Evolutionary conservation across 1,284 basidiomycete species (phyloP).

Genomic region (Cutaneotrichosporon cavernicola): DNA sequence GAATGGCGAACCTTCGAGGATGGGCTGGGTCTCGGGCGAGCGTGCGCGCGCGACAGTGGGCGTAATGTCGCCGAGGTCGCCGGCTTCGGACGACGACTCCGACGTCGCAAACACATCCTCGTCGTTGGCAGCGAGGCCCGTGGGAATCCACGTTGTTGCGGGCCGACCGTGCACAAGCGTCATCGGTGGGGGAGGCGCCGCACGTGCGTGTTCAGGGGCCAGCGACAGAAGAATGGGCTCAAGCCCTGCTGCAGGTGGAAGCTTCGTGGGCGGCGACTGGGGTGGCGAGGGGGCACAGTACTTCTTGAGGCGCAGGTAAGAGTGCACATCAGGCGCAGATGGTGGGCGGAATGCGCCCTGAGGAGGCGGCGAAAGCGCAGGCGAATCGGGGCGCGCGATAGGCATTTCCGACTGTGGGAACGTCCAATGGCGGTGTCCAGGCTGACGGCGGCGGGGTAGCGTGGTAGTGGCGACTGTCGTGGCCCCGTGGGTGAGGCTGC

Average conservation of each 20-base stretch:
- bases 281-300: slow-evolving; percentile 53
- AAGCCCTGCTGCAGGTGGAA: neutral
- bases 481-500: neutral
- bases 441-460: slow-evolving; percentile 12
- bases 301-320: slow-evolving; percentile 43
- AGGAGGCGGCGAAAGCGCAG: slow-evolving; percentile 28
- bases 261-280: slow-evolving; percentile 41
- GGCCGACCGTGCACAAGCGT: slow-evolving; percentile 42
- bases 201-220: slow-evolving; percentile 16
- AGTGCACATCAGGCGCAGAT: slow-evolving; percentile 44
- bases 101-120: slow-evolving; percentile 6
- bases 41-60: slow-evolving; percentile 35
- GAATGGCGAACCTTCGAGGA: neutral
- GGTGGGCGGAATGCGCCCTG: slow-evolving; percentile 43
- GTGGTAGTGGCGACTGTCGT: slow-evolving; percentile 16
- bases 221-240: slow-evolving; percentile 14
- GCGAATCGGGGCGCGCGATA: slow-evolving; percentile 11
- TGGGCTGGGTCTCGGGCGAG: slow-evolving; percentile 30
- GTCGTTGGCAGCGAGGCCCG: neutral
- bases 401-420: slow-evolving; percentile 33
- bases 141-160: slow-evolving; percentile 29
- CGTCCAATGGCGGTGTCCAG: slow-evolving; percentile 35
- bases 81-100: slow-evolving; percentile 9
- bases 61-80: slow-evolving; percentile 30
- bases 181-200: slow-evolving; percentile 22